Base-by-base conservation (phyloP, 768 basidiomycete species). In the Kwoniella sp. region DNA sequence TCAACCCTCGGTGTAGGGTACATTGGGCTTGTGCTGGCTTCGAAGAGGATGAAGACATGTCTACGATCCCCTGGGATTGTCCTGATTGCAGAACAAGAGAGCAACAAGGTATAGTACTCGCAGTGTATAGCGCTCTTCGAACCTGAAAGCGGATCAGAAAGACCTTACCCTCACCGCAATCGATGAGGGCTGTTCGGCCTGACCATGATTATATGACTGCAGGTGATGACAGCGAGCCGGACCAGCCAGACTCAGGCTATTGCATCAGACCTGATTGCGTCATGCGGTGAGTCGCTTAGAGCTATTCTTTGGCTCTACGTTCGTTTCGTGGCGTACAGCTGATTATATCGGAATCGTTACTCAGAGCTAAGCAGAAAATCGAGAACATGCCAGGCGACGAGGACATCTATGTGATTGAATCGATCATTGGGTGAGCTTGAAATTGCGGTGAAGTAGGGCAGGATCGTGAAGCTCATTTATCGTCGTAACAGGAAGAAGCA, bases 381-480 rank as follows among this genome's bases (percentile, higher is more conserved):
- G 23, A 31, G 11, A 48, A 11, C 1, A 26, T 30, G 29, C 28
- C 53, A 7, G 25, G 34, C 1, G 31, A 47, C 22, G 53, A 55
- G 4, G n/a, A 54, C 7, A 12, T 55, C 15, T 54, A 1, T 53
- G 37, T 41, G 22, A 30, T 62, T 20, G 58, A 58, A 15, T 13
- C n/a, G 1, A 62, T 62, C 37, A 54, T 62, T 23, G 61, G 61
- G 61, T 55, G 38, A 61, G 48, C 23, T 47, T 25, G n/a, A n/a
- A n/a, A n/a, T n/a, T n/a, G n/a, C n/a, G n/a, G n/a, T n/a, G n/a
- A n/a, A n/a, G n/a, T n/a, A n/a, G n/a, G n/a, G n/a, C n/a, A n/a
- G n/a, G n/a, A n/a, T n/a, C n/a, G n/a, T n/a, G n/a, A n/a, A n/a
- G 37, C 22, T 45, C 23, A 23, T 56, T 56, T 11, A 56, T 56